Evolutionary conservation across 1,284 basidiomycete genomes (phyloP).

Genomic region (Trametes polyzona): DNA sequence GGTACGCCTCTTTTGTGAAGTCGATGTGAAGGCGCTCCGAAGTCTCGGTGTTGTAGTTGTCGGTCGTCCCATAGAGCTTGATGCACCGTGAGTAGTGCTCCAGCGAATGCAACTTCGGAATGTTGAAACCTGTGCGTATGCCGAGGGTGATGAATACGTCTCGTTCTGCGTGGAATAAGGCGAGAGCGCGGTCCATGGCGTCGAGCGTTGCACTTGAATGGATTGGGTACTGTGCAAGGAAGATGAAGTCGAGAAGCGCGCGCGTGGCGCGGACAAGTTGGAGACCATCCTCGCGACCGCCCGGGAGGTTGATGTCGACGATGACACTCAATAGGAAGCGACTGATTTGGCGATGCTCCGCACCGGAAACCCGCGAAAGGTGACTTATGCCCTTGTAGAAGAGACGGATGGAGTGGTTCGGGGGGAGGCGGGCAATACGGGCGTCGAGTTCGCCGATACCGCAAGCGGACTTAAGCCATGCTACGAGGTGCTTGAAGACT

Average conservation of each 20-base stretch:
- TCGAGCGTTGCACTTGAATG: slow-evolving; percentile 24
- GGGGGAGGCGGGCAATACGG: slow-evolving; percentile 20
- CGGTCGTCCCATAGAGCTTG: slow-evolving; percentile 22
- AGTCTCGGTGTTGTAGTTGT: slow-evolving; percentile 34
- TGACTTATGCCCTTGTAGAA: slow-evolving; percentile 33
- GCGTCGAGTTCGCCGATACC: slow-evolving; percentile 24
- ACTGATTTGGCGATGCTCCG: slow-evolving; percentile 34
- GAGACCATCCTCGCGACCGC: not conserved
- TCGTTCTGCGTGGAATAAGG: slow-evolving; percentile 29
- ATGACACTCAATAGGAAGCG: slow-evolving; percentile 30
- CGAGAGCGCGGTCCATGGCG: slow-evolving; percentile 14
- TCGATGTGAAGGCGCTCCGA: slow-evolving; percentile 29
- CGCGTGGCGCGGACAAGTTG: slow-evolving; percentile 9
- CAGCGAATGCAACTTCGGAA: slow-evolving; percentile 36
- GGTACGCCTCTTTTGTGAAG: slow-evolving; percentile 30
- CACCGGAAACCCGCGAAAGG: slow-evolving; percentile 34
- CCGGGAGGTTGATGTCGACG: slow-evolving; percentile 5
- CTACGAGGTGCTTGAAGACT: slow-evolving; percentile 34
- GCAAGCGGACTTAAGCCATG: slow-evolving; percentile 25
- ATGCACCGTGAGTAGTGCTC: slow-evolving; percentile 29
- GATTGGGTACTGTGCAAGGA: slow-evolving; percentile 19
- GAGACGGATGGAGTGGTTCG: slow-evolving; percentile 17
- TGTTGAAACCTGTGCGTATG: slow-evolving; percentile 27
- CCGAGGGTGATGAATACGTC: slow-evolving; percentile 21
- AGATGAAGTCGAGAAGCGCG: slow-evolving; percentile 37